Conservation (phyloP, 441 rosid species). For the Gossypium gossypioides region DNA sequence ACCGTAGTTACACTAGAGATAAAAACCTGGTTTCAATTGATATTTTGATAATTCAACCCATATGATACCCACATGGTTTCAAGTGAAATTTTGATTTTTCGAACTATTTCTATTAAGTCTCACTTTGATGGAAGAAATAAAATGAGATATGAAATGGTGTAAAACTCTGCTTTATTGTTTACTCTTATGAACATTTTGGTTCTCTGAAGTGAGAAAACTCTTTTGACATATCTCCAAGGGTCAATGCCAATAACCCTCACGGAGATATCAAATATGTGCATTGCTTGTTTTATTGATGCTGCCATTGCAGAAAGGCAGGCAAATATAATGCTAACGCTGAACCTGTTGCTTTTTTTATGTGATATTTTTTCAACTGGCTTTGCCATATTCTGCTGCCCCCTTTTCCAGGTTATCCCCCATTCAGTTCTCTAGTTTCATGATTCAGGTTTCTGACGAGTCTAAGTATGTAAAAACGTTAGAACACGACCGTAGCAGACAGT, state of each 20-base stretch:
- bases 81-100: constrained; percentile 1
- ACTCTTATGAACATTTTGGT: background rate
- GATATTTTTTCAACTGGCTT: background rate
- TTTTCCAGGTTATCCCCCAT: background rate
- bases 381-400: background rate
- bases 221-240: background rate
- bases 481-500: constrained; percentile 71
- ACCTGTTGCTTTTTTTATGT: background rate
- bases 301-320: background rate
- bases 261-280: background rate
- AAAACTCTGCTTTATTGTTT: background rate
- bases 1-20: background rate
- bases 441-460: constrained; percentile 75
- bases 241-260: background rate
- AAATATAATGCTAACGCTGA: background rate
- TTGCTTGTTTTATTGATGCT: background rate
- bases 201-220: background rate
- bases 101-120: background rate
- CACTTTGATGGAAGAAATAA: constrained; percentile 3
- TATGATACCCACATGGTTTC: background rate
- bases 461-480: constrained; percentile 54
- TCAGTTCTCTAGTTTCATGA: constrained; percentile 14
- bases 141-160: background rate
- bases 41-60: background rate
- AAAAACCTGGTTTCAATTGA: background rate